Conservation (phyloP, 2,329 filamentous ascomycete genomes). For the Hypoxylon sp. region DNA sequence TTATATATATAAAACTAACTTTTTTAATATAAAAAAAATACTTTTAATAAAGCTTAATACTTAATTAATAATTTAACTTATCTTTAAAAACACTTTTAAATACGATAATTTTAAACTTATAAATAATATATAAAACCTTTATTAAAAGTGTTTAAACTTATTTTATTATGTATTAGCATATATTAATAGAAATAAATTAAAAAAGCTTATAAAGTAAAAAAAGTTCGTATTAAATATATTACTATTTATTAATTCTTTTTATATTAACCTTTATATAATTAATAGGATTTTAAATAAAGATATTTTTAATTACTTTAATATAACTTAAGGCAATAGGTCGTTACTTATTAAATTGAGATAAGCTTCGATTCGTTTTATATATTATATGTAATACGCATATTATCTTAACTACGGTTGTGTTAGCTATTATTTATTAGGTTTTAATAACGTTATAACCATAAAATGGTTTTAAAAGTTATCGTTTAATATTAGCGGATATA, state of each 20-base stretch:
- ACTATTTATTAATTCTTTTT: not conserved
- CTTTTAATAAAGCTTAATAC: slow-evolving; percentile 7
- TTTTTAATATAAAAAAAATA: not conserved
- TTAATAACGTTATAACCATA: no score
- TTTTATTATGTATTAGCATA: not conserved
- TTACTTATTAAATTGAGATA: not conserved
- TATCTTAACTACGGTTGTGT: no score
- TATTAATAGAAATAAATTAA: slow-evolving; percentile 1
- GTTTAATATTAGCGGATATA: not conserved
- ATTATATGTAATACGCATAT: not conserved
- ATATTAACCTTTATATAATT: not conserved
- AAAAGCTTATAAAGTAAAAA: not conserved
- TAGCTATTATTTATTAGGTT: no score
- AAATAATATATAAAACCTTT: not conserved
- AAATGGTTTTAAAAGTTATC: not conserved
- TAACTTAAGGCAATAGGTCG: not conserved
- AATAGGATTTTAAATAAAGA: not conserved
- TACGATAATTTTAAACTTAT: not conserved
- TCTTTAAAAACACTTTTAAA: not conserved
- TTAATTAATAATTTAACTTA: not conserved
- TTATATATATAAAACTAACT: not conserved
- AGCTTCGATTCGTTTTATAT: not conserved
- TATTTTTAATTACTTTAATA: not conserved
- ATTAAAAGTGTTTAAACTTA: not conserved
- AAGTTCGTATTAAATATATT: not conserved